A percentile compares a stretch with the other conserved stretches of the same genome.
Conservation (phyloP, 2,329 filamentous ascomycete genomes). For the Botrytis tulipae region DNA sequence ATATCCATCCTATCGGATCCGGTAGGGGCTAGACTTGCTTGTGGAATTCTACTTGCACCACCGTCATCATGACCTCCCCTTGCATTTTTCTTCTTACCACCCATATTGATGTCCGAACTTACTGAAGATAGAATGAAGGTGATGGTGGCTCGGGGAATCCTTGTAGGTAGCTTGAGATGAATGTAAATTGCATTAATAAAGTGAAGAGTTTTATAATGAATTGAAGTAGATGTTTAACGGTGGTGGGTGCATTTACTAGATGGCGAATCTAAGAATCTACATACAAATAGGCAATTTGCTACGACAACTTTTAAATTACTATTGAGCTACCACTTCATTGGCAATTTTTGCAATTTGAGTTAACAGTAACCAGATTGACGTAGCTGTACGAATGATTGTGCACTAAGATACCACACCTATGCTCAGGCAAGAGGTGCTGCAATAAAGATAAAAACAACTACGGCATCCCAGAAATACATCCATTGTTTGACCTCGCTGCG, state of each 20-base stretch:
- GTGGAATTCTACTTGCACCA: background rate
- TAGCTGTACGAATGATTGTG: background rate
- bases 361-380: background rate
- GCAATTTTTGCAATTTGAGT: background rate
- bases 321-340: too few relatives aligned
- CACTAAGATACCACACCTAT: background rate
- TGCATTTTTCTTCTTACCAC: background rate
- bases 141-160: background rate
- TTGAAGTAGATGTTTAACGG: background rate
- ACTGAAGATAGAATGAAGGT: background rate
- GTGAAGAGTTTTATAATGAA: background rate
- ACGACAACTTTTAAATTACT: background rate
- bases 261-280: background rate
- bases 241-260: background rate
- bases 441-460: background rate
- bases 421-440: background rate
- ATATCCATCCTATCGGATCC: background rate
- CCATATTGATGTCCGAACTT: background rate
- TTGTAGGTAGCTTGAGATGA: background rate
- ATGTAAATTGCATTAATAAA: background rate
- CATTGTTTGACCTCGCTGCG: too few relatives aligned
- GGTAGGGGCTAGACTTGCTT: background rate
- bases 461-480: background rate
- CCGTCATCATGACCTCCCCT: background rate
- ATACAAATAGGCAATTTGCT: background rate